Percentiles rank a stretch among this genome's conserved stretches.
Conservation (phyloP, 2,329 filamentous ascomycete genomes). For the Talaromyces sp. region DNA sequence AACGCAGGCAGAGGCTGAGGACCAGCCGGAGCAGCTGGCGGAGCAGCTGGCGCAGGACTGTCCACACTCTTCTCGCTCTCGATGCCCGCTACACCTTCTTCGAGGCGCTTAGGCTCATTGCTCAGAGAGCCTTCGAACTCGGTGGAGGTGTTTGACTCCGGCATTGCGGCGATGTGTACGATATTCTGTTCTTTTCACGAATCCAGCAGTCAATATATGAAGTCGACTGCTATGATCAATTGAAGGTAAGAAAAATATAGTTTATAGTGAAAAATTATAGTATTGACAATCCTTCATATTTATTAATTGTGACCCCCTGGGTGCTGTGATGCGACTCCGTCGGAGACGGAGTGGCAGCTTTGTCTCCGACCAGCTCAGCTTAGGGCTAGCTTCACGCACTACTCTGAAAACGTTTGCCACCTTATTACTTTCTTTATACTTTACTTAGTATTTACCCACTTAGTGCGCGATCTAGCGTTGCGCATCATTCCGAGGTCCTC, state of each 20-base stretch:
- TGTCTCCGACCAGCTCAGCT: constrained; percentile 7
- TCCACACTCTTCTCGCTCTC: constrained; percentile 4
- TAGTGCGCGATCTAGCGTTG: background rate
- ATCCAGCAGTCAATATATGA: background rate
- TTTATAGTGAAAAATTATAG: background rate
- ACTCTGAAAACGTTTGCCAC: background rate
- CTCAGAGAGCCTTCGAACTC: constrained; percentile 5
- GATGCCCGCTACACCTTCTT: background rate
- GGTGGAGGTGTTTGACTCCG: constrained; percentile 1
- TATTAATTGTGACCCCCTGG: background rate
- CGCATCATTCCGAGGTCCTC: background rate
- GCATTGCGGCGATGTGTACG: constrained; percentile 7
- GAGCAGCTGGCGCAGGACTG: background rate
- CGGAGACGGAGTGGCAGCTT: constrained; percentile 13
- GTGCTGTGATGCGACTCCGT: constrained; percentile 9
- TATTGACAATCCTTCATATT: background rate
- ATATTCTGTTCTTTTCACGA: background rate
- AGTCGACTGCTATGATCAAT: background rate
- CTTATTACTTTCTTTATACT: background rate
- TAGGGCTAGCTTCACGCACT: background rate
- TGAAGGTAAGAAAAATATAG: background rate
- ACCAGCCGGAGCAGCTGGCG: background rate
- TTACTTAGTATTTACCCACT: background rate
- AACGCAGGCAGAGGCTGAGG: constrained; percentile 8
- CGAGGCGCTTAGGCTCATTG: constrained; percentile 8